phyloP scores from a whole-genome alignment of 1,284 basidiomycete species.

The Polyporus tsugae region DNA sequence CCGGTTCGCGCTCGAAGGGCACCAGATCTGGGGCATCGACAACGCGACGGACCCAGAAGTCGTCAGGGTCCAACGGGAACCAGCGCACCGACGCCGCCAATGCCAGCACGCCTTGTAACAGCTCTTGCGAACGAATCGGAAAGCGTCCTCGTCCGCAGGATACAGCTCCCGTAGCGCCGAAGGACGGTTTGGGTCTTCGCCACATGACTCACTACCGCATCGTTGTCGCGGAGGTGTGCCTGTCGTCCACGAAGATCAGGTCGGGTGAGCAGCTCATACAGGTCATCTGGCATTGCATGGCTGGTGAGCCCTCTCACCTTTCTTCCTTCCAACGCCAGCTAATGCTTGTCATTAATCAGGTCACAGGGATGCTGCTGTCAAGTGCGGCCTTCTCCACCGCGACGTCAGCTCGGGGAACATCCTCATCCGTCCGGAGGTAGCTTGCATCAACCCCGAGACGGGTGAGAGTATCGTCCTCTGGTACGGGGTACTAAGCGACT shows the following conservation, averaged over 20 bases:
- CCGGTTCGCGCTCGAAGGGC: neutral
- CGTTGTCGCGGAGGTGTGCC: conserved; percentile 23
- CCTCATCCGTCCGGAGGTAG: conserved; percentile 18
- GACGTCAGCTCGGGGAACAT: conserved; percentile 5
- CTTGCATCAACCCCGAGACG: neutral
- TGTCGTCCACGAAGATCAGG: conserved; percentile 2
- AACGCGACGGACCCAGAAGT: neutral
- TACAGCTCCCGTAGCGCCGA: neutral
- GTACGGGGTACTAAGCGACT: conserved; percentile 22
- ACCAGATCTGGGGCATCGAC: neutral
- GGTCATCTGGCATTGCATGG: conserved; percentile 7
- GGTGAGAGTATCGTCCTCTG: neutral
- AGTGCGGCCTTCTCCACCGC: conserved; percentile 1
- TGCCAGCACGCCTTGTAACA: neutral
- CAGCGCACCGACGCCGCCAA: neutral
- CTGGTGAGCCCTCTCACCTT: neutral
- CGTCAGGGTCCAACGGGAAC: neutral
- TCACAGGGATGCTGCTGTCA: conserved; percentile 4
- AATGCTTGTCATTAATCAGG: neutral
- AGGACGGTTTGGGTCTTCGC: conserved; percentile 6
- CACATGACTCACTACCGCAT: conserved; percentile 21
- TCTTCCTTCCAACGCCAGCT: neutral
- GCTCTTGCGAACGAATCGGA: neutral
- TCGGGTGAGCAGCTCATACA: conserved; percentile 10
- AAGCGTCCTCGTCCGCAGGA: neutral